phyloP scores from a whole-genome alignment of 257 asterid species.

The Plantago major region DNA sequence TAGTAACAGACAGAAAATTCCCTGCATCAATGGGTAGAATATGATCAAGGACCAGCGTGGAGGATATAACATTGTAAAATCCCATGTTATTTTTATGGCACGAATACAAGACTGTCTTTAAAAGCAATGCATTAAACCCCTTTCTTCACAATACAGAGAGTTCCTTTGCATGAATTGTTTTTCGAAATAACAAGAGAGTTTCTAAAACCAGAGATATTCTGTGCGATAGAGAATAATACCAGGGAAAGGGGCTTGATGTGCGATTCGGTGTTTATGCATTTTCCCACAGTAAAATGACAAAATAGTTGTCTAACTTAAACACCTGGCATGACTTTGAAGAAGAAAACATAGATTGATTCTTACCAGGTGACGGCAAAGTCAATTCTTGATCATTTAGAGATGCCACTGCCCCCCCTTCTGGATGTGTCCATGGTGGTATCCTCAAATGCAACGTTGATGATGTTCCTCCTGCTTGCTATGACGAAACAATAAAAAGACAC shows the following conservation, averaged over 20 bases:
- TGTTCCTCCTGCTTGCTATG: constrained; percentile 35
- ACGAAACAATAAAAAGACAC: constrained; percentile 16
- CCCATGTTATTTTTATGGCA: not conserved
- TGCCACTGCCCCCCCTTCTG: constrained; percentile 47
- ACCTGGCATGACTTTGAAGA: too few species aligned
- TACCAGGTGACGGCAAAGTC: constrained; percentile 58
- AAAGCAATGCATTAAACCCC: too few species aligned
- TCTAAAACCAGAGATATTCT: not conserved
- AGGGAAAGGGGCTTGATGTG: too few species aligned
- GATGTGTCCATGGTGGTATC: constrained; percentile 62
- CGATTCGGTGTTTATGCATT: not conserved
- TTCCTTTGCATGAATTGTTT: too few species aligned
- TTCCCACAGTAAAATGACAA: not conserved
- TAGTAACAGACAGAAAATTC: constrained; percentile 45
- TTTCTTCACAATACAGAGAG: too few species aligned
- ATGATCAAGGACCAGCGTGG: not conserved
- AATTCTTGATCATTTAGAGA: constrained; percentile 44
- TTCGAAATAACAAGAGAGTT: too few species aligned
- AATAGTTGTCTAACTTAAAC: not conserved
- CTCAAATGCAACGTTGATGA: constrained; percentile 56
- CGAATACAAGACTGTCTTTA: too few species aligned
- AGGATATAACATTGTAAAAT: not conserved
- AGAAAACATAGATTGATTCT: not conserved
- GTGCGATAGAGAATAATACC: not conserved
- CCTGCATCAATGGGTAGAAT: constrained; percentile 42